phyloP scores from a whole-genome alignment of 805 yeast genomes.

The Candida alai region DNA sequence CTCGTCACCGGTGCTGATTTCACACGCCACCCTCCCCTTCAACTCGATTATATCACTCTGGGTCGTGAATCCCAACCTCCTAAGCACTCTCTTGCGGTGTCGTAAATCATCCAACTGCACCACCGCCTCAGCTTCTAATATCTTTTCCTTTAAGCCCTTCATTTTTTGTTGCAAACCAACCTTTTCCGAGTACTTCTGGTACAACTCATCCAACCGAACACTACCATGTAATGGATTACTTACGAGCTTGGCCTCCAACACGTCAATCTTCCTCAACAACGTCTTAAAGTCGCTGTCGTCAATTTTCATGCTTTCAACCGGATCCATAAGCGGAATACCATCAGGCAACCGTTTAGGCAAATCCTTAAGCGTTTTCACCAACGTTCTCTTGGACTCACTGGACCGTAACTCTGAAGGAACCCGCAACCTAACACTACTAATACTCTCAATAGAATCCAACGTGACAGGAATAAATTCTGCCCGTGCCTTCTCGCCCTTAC shows the following conservation, averaged over 20 bases:
- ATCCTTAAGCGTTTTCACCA: conserved; percentile 70
- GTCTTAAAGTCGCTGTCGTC: conserved; percentile 73
- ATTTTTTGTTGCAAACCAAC: conserved; percentile 58
- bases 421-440: conserved; percentile 77
- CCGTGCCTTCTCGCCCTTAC: conserved; percentile 63
- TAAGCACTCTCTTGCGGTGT: conserved; percentile 86
- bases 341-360: conserved; percentile 81
- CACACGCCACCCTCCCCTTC: conserved; percentile 97
- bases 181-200: conserved; percentile 62
- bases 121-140: conserved; percentile 82
- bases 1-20: conserved; percentile 89
- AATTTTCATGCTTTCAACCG: conserved; percentile 89
- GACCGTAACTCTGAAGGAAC: conserved; percentile 72
- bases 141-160: conserved; percentile 56
- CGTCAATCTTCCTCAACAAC: conserved; percentile 73
- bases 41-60: conserved; percentile 86
- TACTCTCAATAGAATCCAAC: conserved; percentile 64
- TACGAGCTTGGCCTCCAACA: conserved; percentile 68
- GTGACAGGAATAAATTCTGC: conserved; percentile 84
- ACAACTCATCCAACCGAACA: conserved; percentile 57
- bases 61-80: conserved; percentile 87
- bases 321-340: conserved; percentile 89
- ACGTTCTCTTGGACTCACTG: conserved; percentile 54
- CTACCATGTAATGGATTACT: conserved; percentile 67
- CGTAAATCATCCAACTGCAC: conserved; percentile 92